phyloP scores from a whole-genome alignment of 495 filamentous ascomycete genomes.

The Hapsidospora chrysogenum region DNA sequence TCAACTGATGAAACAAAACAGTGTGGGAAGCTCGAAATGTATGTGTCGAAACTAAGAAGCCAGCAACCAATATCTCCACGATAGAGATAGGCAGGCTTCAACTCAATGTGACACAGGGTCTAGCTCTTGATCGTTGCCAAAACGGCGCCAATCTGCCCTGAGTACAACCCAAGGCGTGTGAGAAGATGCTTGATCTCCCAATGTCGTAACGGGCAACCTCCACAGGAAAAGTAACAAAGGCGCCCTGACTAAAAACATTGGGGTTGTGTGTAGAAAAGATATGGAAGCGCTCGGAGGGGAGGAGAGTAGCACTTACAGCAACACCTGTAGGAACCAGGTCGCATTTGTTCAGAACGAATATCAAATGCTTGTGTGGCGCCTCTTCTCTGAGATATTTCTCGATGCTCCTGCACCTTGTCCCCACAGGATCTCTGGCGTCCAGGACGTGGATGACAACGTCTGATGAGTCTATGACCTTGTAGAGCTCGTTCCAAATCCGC shows the following conservation, averaged over 20 bases:
- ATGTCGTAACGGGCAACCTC: slow-evolving; percentile 89
- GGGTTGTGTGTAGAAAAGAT: slow-evolving; percentile 11
- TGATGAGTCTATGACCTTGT: slow-evolving; percentile 89
- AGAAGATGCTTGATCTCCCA: slow-evolving; percentile 58
- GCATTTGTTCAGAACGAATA: slow-evolving; percentile 90
- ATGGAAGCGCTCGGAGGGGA: too few species aligned
- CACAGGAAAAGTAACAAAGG: slow-evolving; percentile 48
- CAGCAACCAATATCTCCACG: slow-evolving; percentile 39
- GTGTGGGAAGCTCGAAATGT: slow-evolving; percentile 39
- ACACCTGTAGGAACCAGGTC: slow-evolving; percentile 87
- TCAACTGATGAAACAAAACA: slow-evolving; percentile 2
- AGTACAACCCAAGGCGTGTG: slow-evolving; percentile 18
- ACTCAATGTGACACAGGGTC: slow-evolving; percentile 59
- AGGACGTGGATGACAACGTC: slow-evolving; percentile 92
- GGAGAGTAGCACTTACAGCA: slow-evolving; percentile 80
- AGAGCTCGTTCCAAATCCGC: slow-evolving; percentile 97
- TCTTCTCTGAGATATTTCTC: slow-evolving; percentile 91
- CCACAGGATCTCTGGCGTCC: slow-evolving; percentile 80
- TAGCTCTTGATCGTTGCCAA: slow-evolving; percentile 68
- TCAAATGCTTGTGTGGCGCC: slow-evolving; percentile 85
- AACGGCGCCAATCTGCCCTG: slow-evolving; percentile 64
- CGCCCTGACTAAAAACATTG: slow-evolving; percentile 92
- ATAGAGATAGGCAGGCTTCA: slow-evolving; percentile 46
- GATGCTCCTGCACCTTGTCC: slow-evolving; percentile 75
- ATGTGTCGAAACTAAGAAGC: slow-evolving; percentile 98